Percentiles rank a stretch among this genome's conserved stretches.
Evolutionary conservation across 495 filamentous ascomycete species (phyloP).

Genomic region (Astrothelium subdiscretum): DNA sequence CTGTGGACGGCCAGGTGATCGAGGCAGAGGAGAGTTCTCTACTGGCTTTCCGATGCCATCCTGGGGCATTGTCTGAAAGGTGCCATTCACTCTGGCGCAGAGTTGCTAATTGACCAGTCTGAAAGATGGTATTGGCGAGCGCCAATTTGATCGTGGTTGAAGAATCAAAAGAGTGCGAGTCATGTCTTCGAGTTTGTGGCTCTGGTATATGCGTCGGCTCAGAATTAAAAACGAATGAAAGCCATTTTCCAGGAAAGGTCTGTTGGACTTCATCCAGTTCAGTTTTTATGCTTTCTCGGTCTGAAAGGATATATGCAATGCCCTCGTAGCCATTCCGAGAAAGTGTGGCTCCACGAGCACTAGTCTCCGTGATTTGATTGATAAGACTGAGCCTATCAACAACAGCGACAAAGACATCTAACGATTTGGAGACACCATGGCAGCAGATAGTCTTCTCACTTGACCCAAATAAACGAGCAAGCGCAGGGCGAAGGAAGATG

Average conservation of each 20-base stretch:
- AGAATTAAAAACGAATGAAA: neutral
- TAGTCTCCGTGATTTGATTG: neutral
- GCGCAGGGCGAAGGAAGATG: neutral
- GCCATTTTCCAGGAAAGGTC: neutral
- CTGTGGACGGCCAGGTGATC: neutral
- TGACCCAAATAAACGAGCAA: neutral
- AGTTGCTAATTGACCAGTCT: conserved; percentile 13
- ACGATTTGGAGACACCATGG: neutral
- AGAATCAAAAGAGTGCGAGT: neutral
- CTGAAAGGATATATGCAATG: neutral
- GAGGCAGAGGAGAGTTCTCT: neutral
- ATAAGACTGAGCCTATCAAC: neutral
- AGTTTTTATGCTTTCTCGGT: neutral
- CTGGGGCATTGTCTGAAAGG: neutral
- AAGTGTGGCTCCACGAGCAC: neutral
- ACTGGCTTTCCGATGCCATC: neutral
- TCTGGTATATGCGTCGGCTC: neutral
- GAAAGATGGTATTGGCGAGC: conserved; percentile 19
- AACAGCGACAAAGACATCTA: neutral
- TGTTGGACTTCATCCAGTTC: neutral
- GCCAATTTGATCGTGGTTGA: conserved; percentile 1
- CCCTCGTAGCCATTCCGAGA: neutral
- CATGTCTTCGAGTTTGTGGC: neutral
- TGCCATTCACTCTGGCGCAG: conserved; percentile 8
- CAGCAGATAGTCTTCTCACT: neutral